A percentile compares a stretch with the other conserved stretches of the same genome.
Evolutionary conservation across 2,329 filamentous ascomycete species (phyloP).

Genomic region (Aspergillus costaricaensis): DNA sequence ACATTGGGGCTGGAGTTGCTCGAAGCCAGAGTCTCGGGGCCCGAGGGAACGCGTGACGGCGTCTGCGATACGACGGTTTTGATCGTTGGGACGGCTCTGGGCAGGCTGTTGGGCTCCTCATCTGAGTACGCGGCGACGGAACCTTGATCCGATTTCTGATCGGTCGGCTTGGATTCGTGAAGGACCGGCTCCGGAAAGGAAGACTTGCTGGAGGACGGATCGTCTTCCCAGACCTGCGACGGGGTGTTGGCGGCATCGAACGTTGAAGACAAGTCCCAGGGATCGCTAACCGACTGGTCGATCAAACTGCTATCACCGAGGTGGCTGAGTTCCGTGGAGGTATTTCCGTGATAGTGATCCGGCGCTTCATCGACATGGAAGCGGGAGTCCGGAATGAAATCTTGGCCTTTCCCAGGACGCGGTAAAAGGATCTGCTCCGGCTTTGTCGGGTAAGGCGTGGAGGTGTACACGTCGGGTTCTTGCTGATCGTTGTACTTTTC

Average conservation of each 20-base stretch:
- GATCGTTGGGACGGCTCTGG: conserved; percentile 39
- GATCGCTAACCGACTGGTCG: conserved; percentile 31
- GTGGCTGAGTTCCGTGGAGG: conserved; percentile 32
- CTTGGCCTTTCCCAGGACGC: conserved; percentile 41
- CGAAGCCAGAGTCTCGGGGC: conserved; percentile 26
- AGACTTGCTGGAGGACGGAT: conserved; percentile 41
- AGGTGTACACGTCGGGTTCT: conserved; percentile 42
- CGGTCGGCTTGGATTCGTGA: conserved; percentile 23
- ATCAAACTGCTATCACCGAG: conserved; percentile 29
- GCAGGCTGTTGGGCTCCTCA: conserved; percentile 37
- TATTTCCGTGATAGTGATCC: conserved; percentile 31
- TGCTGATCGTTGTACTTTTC: conserved; percentile 32
- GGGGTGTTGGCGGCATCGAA: conserved; percentile 39
- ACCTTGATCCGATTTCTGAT: conserved; percentile 22
- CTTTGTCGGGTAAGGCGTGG: conserved; percentile 51
- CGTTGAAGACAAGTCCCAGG: conserved; percentile 42
- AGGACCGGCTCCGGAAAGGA: conserved; percentile 34
- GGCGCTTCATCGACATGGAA: conserved; percentile 36
- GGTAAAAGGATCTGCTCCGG: conserved; percentile 49
- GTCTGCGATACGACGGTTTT: conserved; percentile 38
- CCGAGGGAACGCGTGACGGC: conserved; percentile 29
- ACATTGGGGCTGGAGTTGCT: conserved; percentile 46
- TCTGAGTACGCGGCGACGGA: conserved; percentile 34
- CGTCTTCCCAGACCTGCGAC: conserved; percentile 42
- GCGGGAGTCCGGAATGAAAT: conserved; percentile 34